phyloP scores from a whole-genome alignment of 2,329 filamentous ascomycete species.

The Aspergillus tanneri region DNA sequence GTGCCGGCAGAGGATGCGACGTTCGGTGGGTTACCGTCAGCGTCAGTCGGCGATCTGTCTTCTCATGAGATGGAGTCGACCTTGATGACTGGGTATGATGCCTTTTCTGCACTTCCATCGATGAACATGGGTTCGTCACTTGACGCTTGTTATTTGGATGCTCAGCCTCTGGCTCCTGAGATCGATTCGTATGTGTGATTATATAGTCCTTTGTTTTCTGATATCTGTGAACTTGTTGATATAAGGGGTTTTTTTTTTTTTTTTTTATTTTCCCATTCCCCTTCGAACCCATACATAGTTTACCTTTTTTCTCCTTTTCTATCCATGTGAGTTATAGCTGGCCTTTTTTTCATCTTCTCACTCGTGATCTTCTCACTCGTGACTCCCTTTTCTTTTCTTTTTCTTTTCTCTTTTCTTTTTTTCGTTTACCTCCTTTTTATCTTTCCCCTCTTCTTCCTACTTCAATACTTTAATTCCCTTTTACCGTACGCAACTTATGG shows the following conservation, averaged over 20 bases:
- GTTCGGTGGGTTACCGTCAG: constrained; percentile 14
- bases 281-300: constrained; percentile 5
- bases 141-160: constrained; percentile 33
- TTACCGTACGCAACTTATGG: not conserved
- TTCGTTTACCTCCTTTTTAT: constrained; percentile 5
- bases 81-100: constrained; percentile 31
- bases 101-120: constrained; percentile 25
- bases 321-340: constrained; percentile 8
- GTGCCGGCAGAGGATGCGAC: constrained; percentile 16
- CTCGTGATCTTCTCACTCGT: constrained; percentile 1
- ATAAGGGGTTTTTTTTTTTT: constrained; percentile 8
- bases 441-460: constrained; percentile 8
- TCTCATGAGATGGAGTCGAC: constrained; percentile 29
- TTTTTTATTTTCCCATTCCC: constrained; percentile 7
- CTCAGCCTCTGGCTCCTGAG: constrained; percentile 34
- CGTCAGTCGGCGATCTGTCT: constrained; percentile 20
- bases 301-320: constrained; percentile 15
- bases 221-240: not conserved
- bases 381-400: constrained; percentile 5
- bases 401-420: constrained; percentile 8
- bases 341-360: constrained; percentile 10
- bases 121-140: constrained; percentile 35
- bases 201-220: constrained; percentile 12
- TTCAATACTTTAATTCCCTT: constrained; percentile 6
- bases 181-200: constrained; percentile 40